A percentile compares a stretch with the other conserved stretches of the same genome.
These are phyloP conservation scores for Trifolium subterraneum DNA, from an alignment of 306 rosid genomes.

Conservation along the genomic window DNA sequence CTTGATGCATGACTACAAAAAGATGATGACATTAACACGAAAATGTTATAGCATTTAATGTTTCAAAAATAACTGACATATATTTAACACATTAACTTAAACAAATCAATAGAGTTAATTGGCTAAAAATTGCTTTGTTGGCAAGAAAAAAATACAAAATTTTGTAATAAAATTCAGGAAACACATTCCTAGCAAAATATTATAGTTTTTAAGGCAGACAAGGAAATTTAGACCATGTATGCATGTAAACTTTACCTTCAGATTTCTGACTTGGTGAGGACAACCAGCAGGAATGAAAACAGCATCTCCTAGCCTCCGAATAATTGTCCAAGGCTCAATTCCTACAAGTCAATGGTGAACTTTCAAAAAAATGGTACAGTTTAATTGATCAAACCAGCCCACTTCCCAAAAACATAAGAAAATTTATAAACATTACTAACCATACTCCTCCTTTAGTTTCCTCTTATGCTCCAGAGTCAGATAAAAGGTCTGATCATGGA, in stretches of 20 bases:
- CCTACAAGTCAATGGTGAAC: slow-evolving; percentile 34
- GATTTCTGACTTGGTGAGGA: slow-evolving; percentile 52
- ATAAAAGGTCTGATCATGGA: too few species aligned
- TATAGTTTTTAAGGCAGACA: background rate
- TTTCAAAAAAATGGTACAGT: background rate
- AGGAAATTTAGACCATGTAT: background rate
- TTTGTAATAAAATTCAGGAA: too few species aligned
- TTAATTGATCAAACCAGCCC: background rate
- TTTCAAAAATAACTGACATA: too few species aligned
- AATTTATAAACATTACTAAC: slow-evolving; percentile 46
- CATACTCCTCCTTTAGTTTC: slow-evolving; percentile 79
- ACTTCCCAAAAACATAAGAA: background rate
- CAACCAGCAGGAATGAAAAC: slow-evolving; percentile 49
- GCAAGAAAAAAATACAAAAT: background rate
- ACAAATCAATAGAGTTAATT: background rate
- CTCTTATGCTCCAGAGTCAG: too few species aligned
- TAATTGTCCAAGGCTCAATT: slow-evolving; percentile 53
- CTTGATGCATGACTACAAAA: slow-evolving; percentile 79
- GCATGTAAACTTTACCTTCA: slow-evolving; percentile 34
- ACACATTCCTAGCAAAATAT: background rate
- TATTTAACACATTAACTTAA: too few species aligned
- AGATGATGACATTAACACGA: background rate
- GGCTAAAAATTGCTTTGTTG: too few species aligned
- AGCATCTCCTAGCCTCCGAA: slow-evolving; percentile 48
- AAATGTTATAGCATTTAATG: too few species aligned